phyloP scores from a whole-genome alignment of 768 basidiomycete genomes.

The Trametes meyenii region DNA sequence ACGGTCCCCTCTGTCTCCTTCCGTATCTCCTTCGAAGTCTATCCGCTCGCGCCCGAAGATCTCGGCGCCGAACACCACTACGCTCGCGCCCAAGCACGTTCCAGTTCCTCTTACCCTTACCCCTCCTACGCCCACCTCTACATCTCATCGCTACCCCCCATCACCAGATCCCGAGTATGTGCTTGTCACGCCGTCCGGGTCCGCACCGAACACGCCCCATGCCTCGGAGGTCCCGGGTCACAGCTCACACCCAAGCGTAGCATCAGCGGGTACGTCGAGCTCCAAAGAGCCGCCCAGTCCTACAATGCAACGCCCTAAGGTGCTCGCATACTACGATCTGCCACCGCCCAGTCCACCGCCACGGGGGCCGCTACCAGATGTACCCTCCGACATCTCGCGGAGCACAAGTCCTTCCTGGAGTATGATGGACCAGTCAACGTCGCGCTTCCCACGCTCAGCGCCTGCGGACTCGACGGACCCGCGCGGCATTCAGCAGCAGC shows the following conservation, averaged over 20 bases:
- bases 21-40: conserved; percentile 13
- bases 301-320: conserved; percentile 22
- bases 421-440: conserved; percentile 20
- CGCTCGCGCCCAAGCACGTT: conserved; percentile 27
- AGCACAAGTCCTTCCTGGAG: conserved; percentile 24
- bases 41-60: conserved; percentile 27
- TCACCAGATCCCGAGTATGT: conserved; percentile 25
- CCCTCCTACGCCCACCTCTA: conserved; percentile 23
- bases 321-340: conserved; percentile 30
- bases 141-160: conserved; percentile 9
- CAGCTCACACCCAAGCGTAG: conserved; percentile 5
- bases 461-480: conserved; percentile 21
- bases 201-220: conserved; percentile 4
- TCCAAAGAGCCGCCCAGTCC: conserved; percentile 19
- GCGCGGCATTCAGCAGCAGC: conserved; percentile 19
- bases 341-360: conserved; percentile 33
- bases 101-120: conserved; percentile 29
- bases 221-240: conserved; percentile 4
- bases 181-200: conserved; percentile 23
- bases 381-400: conserved; percentile 24
- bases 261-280: conserved; percentile 1
- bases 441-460: conserved; percentile 24
- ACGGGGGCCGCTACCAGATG: conserved; percentile 28
- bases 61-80: conserved; percentile 32
- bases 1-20: conserved; percentile 10